Evolutionary conservation across 2,329 filamentous ascomycete genomes (phyloP).

Genomic region (Drechmeria coniospora): DNA sequence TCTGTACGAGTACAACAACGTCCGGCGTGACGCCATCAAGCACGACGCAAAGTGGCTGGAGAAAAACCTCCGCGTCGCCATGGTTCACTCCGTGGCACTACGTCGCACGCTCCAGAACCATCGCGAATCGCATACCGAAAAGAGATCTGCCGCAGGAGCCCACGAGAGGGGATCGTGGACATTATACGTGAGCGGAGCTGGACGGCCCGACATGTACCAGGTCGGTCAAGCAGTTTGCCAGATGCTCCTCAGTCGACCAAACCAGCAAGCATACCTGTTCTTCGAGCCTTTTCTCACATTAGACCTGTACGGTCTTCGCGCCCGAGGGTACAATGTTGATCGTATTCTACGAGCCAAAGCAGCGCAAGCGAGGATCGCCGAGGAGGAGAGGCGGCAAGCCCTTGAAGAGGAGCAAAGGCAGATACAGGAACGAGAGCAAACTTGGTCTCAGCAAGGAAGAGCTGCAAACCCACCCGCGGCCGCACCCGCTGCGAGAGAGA

Average conservation of each 20-base stretch:
- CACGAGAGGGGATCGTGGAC: conserved; percentile 39
- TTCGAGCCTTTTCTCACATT: conserved; percentile 83
- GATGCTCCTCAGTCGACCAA: conserved; percentile 65
- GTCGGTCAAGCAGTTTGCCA: conserved; percentile 77
- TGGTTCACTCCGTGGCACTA: conserved; percentile 65
- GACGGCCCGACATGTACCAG: conserved; percentile 72
- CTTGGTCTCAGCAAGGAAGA: conserved; percentile 25
- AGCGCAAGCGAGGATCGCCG: conserved; percentile 73
- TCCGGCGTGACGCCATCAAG: conserved; percentile 61
- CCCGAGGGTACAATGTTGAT: conserved; percentile 91
- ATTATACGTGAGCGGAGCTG: conserved; percentile 58
- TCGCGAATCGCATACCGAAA: conserved; percentile 54
- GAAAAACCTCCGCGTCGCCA: conserved; percentile 62
- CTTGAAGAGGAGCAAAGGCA: conserved; percentile 56
- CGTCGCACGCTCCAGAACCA: conserved; percentile 61
- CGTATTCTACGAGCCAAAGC: conserved; percentile 81
- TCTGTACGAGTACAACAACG: conserved; percentile 58
- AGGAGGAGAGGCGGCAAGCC: conserved; percentile 62
- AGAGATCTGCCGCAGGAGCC: conserved; percentile 55
- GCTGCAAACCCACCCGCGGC: conserved; percentile 8
- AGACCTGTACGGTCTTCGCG: conserved; percentile 65
- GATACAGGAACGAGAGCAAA: conserved; percentile 39
- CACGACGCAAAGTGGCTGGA: conserved; percentile 87
- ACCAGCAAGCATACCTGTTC: conserved; percentile 77
- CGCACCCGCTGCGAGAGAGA: conserved; percentile 22